A percentile compares a stretch with the other conserved stretches of the same genome.
Conservation (phyloP, 148 eudicot species). For the Fagopyrum homotropicum region DNA sequence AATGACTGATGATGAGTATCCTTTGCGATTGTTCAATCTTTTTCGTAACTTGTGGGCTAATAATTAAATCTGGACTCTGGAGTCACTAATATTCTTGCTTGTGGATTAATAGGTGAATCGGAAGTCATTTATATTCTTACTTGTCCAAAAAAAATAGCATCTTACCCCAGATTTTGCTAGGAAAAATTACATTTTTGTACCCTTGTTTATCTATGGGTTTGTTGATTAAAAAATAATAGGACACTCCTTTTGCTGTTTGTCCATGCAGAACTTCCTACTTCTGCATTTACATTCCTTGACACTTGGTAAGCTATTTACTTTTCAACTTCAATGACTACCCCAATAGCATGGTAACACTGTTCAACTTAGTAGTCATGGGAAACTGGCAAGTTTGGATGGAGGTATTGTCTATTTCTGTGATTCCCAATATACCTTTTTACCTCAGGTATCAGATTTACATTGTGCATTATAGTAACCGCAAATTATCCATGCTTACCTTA, state of each 20-base stretch:
- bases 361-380: conserved; percentile 87
- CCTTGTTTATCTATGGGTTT: background rate
- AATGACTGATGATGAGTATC: conserved; percentile 84
- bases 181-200: background rate
- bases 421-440: background rate
- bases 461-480: background rate
- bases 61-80: background rate
- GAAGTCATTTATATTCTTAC: background rate
- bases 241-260: background rate
- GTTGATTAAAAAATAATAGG: background rate
- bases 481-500: background rate
- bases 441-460: background rate
- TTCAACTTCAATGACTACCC: conserved; percentile 99
- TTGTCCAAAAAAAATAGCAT: background rate
- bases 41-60: background rate
- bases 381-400: conserved; percentile 98
- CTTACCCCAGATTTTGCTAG: background rate
- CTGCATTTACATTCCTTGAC: conserved; percentile 30
- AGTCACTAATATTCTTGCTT: background rate
- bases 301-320: conserved; percentile 67
- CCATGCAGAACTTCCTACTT: conserved; percentile 4
- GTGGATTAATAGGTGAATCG: background rate
- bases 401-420: conserved; percentile 35
- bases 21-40: conserved; percentile 22
- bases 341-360: conserved; percentile 94